phyloP scores from a whole-genome alignment of 129 eudicot genomes.

The Heracleum sosnowskyi region DNA sequence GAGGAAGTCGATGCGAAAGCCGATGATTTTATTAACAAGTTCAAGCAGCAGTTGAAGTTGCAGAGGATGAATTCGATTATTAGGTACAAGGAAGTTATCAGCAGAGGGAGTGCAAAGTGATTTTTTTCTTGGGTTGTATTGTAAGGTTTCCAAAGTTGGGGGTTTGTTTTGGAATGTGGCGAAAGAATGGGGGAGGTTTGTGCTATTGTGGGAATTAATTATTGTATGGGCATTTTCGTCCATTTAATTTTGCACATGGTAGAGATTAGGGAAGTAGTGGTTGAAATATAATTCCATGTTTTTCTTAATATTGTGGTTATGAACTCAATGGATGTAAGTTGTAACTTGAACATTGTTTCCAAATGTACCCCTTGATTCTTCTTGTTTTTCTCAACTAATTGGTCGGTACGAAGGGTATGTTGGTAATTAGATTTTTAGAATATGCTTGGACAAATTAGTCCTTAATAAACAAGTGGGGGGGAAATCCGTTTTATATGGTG shows the following conservation, averaged over 20 bases:
- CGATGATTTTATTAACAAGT: slow-evolving; percentile 79
- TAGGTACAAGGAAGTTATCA: slow-evolving; percentile 76
- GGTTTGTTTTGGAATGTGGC: slow-evolving; percentile 11
- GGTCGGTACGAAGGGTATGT: background rate
- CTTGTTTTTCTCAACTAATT: background rate
- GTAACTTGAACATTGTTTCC: background rate
- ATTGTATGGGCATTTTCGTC: slow-evolving; percentile 5
- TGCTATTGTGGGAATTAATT: background rate
- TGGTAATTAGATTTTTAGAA: background rate
- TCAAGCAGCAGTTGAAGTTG: slow-evolving; percentile 75
- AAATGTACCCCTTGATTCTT: background rate
- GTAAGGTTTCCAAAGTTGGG: slow-evolving; percentile 12
- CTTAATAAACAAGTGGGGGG: background rate
- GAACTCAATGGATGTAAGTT: background rate
- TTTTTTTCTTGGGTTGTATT: slow-evolving; percentile 18
- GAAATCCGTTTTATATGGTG: background rate
- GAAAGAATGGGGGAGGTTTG: background rate
- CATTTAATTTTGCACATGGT: background rate
- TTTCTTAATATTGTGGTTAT: background rate
- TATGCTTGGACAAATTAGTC: background rate
- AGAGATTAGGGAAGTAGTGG: background rate
- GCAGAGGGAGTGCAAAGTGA: slow-evolving; percentile 40
- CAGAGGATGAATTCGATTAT: slow-evolving; percentile 80
- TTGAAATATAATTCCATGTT: background rate
- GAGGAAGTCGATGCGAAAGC: slow-evolving; percentile 82